Percentiles rank a stretch among this genome's conserved stretches.
phyloP scores from a whole-genome alignment of 208 protist genomes.

The Balamuthia mandrillaris region DNA sequence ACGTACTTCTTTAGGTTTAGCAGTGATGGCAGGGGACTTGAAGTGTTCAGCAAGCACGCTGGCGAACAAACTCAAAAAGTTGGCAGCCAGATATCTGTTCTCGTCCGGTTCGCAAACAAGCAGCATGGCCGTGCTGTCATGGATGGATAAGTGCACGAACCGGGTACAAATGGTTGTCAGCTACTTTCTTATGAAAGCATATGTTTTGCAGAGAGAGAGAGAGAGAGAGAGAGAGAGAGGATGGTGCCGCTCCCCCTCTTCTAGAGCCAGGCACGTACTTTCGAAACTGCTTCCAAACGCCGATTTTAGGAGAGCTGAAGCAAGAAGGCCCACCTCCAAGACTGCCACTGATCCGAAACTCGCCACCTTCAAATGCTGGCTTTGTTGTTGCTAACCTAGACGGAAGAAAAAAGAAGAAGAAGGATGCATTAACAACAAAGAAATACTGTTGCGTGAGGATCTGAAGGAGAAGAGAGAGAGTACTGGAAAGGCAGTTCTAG shows the following conservation, averaged over 20 bases:
- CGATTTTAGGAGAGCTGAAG: background rate
- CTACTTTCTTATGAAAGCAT: background rate
- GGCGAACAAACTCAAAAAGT: background rate
- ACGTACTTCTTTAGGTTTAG: background rate
- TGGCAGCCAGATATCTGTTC: constrained; percentile 5
- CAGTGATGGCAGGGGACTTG: background rate
- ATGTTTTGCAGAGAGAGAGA: background rate
- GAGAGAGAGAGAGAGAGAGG: background rate
- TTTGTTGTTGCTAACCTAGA: background rate
- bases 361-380: background rate
- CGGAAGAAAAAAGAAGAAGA: background rate
- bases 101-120: background rate
- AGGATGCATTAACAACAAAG: background rate
- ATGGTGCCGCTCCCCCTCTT: background rate
- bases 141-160: background rate
- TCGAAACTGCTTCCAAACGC: background rate
- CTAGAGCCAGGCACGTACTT: background rate
- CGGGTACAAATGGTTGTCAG: background rate
- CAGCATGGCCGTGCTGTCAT: background rate
- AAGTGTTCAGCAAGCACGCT: background rate
- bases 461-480: background rate
- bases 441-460: background rate
- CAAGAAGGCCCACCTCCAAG: background rate
- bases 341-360: background rate
- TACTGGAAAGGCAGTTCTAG: background rate